phyloP scores from a whole-genome alignment of 2,329 filamentous ascomycete genomes.

The Geoglossum cookeanum region DNA sequence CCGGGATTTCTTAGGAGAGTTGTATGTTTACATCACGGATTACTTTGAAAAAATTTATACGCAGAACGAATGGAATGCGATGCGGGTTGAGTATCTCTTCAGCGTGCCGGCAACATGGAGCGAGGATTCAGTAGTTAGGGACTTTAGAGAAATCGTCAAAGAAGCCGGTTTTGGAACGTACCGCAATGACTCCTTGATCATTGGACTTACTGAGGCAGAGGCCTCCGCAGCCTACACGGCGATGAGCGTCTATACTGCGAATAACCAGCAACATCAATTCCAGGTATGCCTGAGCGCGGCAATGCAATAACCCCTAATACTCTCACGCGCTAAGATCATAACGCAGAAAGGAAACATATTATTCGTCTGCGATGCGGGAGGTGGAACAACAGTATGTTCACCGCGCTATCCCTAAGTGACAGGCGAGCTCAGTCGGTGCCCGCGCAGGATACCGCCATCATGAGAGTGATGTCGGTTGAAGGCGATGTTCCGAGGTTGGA shows the following conservation, averaged over 20 bases:
- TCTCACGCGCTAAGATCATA: background rate
- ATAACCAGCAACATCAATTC: constrained; percentile 13
- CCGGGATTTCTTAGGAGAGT: background rate
- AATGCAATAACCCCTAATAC: constrained; percentile 2
- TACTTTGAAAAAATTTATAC: constrained; percentile 7
- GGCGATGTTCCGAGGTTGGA: background rate
- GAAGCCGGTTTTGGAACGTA: constrained; percentile 5
- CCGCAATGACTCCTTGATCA: constrained; percentile 22
- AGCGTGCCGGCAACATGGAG: constrained; percentile 26
- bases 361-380: background rate
- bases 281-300: constrained; percentile 13
- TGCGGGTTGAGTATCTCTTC: constrained; percentile 22
- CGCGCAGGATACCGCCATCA: background rate
- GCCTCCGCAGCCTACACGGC: constrained; percentile 27
- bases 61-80: constrained; percentile 10
- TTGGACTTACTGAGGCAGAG: constrained; percentile 34
- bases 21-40: background rate
- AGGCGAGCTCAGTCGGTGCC: background rate
- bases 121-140: constrained; percentile 19
- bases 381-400: background rate
- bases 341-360: background rate
- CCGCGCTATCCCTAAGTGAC: background rate
- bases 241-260: constrained; percentile 9
- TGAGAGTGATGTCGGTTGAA: background rate
- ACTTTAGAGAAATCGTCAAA: constrained; percentile 16